Conservation (phyloP, 495 filamentous ascomycete genomes). For the Penicillium atrosanguineum region DNA sequence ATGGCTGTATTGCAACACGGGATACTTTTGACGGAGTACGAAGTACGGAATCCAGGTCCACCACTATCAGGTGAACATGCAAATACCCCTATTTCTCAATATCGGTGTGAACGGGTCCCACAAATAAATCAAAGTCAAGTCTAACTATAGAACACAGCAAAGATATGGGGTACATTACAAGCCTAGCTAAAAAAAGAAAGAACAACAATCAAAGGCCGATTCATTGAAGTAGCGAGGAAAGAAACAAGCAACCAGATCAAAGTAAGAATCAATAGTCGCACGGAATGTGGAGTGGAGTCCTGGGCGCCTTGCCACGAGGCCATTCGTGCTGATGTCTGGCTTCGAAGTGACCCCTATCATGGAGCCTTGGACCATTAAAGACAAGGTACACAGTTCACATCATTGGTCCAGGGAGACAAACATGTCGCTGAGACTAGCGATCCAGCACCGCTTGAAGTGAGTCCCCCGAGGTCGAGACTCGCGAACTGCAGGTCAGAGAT, state of each 20-base stretch:
- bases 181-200: background rate
- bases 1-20: background rate
- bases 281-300: slow-evolving; percentile 27
- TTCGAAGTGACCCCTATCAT: slow-evolving; percentile 17
- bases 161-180: background rate
- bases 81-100: background rate
- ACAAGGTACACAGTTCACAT: background rate
- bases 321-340: background rate
- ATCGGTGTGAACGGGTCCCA: background rate
- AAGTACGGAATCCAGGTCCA: background rate
- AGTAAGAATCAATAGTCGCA: slow-evolving; percentile 16
- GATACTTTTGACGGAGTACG: no score
- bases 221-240: background rate
- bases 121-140: background rate
- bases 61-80: background rate
- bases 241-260: slow-evolving; percentile 3
- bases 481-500: slow-evolving; percentile 1
- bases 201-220: no score
- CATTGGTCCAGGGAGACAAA: background rate
- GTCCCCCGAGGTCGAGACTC: slow-evolving; percentile 11
- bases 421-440: slow-evolving; percentile 1
- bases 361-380: slow-evolving; percentile 6
- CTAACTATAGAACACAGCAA: slow-evolving; percentile 2
- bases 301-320: slow-evolving; percentile 18
- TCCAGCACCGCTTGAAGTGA: slow-evolving; percentile 10